Evolutionary conservation across 1,284 basidiomycete genomes (phyloP), one percentile per base, ranked within the genome.

Genomic region (Apiotrichum gamsii): DNA sequence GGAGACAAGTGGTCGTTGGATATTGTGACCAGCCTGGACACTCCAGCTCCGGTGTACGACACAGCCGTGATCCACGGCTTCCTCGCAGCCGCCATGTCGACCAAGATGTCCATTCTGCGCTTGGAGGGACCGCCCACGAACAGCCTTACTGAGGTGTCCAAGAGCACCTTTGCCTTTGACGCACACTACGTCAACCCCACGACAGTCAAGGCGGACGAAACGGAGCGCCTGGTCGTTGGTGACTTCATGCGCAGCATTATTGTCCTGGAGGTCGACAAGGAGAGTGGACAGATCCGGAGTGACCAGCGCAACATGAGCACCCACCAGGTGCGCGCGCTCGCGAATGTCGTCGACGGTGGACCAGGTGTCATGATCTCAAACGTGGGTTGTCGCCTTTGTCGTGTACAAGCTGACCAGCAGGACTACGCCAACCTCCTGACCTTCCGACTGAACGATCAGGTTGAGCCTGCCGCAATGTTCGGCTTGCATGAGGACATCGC

Each of bases 181-280:
- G 80, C 90, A 10, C 80, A 57, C 16, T 57, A 64, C 77, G n/a
- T 83, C 75, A 52, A 66, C 84, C 6, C 25, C 11, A 11, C 25
- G 25, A 16, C 40, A 5, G 39, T 64, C 34, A 36, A 43, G 3
- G 43, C 50, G 28, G n/a, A 43, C 13, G 46, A 52, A 40, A 76
- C 72, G 2, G 71, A 82, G 20, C 52, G 69, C 82, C 43, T 78
- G 79, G 57, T 76, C 15, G 78, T 84, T 13, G 87, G 87, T 18
- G 91, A 96, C 62, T 83, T 84, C 2, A 81, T 94, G 45, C 81
- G 82, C 61, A 91, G 89, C 2, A 77, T 95, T 10, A 84, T 87
- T 5, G 64, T 88, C 4, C 72, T 94, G 15, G 77, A 79, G 38
- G 65, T 72, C 18, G 62, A 84, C 23, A 60, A 67, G 1, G 75